Conservation (phyloP, 208 protist species). For the Acanthamoeba healyi region DNA sequence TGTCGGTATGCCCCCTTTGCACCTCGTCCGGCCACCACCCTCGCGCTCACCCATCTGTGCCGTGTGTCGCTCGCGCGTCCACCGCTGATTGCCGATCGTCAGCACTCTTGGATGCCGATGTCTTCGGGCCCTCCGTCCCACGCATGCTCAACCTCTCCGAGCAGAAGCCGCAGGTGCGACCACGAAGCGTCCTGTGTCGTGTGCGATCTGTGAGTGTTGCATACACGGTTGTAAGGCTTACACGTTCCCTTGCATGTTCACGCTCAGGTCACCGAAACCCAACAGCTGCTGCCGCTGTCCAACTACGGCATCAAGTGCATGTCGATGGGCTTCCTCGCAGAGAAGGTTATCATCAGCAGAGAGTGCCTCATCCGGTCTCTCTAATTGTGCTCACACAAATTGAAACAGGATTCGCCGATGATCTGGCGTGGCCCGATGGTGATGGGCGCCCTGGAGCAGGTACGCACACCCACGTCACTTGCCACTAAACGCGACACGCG, state of each 20-base stretch:
- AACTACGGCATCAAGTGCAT: constrained; percentile 90
- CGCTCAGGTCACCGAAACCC: constrained; percentile 25
- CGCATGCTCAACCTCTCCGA: constrained; percentile 85
- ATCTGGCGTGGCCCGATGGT: constrained; percentile 91
- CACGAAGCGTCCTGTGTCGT: too few species aligned
- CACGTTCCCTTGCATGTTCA: too few species aligned
- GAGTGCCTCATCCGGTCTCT: too few species aligned
- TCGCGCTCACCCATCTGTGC: too few species aligned
- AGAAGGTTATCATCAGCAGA: neutral
- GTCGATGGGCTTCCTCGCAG: constrained; percentile 90
- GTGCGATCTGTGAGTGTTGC: too few species aligned
- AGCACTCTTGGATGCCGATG: constrained; percentile 90
- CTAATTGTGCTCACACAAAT: neutral
- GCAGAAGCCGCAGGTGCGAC: constrained; percentile 24
- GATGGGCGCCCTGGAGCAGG: constrained; percentile 68
- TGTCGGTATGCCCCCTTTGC: constrained; percentile 39
- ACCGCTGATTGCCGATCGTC: constrained; percentile 49
- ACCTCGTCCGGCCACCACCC: too few species aligned
- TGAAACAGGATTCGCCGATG: constrained; percentile 80
- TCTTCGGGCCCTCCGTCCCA: constrained; percentile 90
- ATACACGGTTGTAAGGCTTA: too few species aligned
- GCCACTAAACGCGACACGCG: too few species aligned
- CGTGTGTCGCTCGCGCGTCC: too few species aligned
- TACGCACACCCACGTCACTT: neutral
- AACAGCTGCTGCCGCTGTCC: constrained; percentile 75